Evolutionary conservation across 2,329 filamentous ascomycete genomes (phyloP).

Genomic region (Dactylellina sp.): DNA sequence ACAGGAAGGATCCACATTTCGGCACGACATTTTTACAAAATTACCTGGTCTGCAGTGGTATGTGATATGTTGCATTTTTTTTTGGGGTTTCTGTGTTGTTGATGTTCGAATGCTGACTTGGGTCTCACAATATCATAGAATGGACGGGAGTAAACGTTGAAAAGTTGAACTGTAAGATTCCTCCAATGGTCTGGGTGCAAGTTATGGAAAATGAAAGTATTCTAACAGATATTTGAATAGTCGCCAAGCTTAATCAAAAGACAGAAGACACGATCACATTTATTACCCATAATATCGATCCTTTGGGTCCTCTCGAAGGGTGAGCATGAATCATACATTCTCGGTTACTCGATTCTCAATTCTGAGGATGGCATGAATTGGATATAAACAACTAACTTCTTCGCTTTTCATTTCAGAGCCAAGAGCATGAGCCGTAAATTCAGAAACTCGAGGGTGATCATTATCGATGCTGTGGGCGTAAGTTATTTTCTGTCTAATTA

Average conservation of each 20-base stretch:
- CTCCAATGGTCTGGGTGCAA: not conserved
- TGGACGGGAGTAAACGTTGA: conserved; percentile 46
- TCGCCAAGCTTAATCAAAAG: conserved; percentile 31
- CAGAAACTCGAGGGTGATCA: conserved; percentile 37
- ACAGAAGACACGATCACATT: conserved; percentile 42
- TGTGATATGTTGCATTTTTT: conserved; percentile 38
- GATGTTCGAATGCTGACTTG: conserved; percentile 1
- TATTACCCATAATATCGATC: conserved; percentile 39
- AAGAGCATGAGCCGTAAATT: conserved; percentile 49
- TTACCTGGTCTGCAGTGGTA: conserved; percentile 44
- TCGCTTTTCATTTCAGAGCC: conserved; percentile 18
- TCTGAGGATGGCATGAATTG: too few species aligned
- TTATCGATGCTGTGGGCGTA: conserved; percentile 39
- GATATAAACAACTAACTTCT: too few species aligned
- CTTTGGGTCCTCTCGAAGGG: conserved; percentile 40
- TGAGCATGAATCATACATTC: not conserved
- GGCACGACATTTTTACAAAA: conserved; percentile 47
- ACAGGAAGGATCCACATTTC: conserved; percentile 43
- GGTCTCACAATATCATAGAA: conserved; percentile 27
- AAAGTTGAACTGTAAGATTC: conserved; percentile 42
- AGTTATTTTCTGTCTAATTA: too few species aligned
- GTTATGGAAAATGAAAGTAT: not conserved
- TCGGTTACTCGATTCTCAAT: too few species aligned
- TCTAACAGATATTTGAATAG: conserved; percentile 14
- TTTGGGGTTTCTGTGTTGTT: conserved; percentile 23